Conservation (phyloP, 1,284 basidiomycete species). For the Bjerkandera adusta region DNA sequence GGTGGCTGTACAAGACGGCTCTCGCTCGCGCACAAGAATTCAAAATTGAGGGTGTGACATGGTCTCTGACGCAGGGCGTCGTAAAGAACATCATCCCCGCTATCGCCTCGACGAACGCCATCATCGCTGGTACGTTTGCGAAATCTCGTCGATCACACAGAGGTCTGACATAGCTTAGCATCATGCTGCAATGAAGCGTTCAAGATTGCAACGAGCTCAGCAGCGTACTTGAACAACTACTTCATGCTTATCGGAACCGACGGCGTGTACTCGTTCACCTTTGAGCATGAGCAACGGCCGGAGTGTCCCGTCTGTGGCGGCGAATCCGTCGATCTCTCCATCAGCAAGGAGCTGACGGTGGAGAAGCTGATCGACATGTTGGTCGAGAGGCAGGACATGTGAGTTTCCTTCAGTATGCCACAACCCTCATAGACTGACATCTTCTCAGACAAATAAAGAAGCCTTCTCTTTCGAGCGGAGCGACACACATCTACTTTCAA, state of each 20-base stretch:
- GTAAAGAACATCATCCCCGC: conserved; percentile 99
- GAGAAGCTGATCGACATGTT: conserved; percentile 85
- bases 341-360: conserved; percentile 74
- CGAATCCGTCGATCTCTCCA: conserved; percentile 71
- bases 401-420: conserved; percentile 29
- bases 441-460: conserved; percentile 84
- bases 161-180: conserved; percentile 45
- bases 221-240: conserved; percentile 96
- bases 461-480: conserved; percentile 75
- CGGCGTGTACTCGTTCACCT: conserved; percentile 96
- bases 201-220: conserved; percentile 95
- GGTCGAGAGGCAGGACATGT: conserved; percentile 86
- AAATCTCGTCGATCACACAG: not conserved
- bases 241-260: conserved; percentile 98
- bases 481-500: conserved; percentile 85
- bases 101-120: conserved; percentile 95
- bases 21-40: conserved; percentile 84
- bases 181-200: conserved; percentile 99
- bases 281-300: conserved; percentile 88
- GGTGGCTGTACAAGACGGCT: conserved; percentile 88
- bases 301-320: conserved; percentile 99
- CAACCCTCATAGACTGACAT: not conserved
- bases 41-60: conserved; percentile 97
- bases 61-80: conserved; percentile 96
- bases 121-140: conserved; percentile 75